Evolutionary conservation across 495 filamentous ascomycete genomes (phyloP).

Genomic region (Rostrohypoxylon terebratum): DNA sequence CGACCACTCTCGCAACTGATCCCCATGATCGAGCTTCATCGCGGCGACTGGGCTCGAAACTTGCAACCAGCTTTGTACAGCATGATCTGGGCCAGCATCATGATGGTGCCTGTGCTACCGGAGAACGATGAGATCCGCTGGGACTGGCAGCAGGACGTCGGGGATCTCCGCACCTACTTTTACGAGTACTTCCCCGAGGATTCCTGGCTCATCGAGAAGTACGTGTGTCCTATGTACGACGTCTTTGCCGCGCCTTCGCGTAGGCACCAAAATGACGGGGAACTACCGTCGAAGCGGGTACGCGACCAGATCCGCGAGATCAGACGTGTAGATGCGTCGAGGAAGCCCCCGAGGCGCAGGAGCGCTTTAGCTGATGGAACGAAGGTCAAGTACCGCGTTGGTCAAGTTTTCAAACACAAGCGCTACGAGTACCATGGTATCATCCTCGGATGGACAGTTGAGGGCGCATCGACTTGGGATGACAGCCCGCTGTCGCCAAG

Average conservation of each 20-base stretch:
- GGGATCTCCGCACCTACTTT: conserved; percentile 72
- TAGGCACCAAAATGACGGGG: conserved; percentile 41
- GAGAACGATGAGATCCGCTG: conserved; percentile 51
- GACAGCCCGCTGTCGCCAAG: conserved; percentile 28
- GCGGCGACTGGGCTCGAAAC: conserved; percentile 59
- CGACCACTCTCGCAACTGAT: conserved; percentile 48
- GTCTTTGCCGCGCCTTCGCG: conserved; percentile 44
- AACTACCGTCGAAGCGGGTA: conserved; percentile 50
- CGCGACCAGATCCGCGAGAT: conserved; percentile 50
- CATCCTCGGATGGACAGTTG: conserved; percentile 86
- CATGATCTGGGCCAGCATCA: conserved; percentile 78
- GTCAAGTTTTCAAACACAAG: conserved; percentile 85
- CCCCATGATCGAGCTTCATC: conserved; percentile 53
- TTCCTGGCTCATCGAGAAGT: conserved; percentile 71
- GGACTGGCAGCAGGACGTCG: conserved; percentile 62
- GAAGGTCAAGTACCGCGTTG: conserved; percentile 70
- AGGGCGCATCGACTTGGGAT: conserved; percentile 49
- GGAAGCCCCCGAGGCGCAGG: conserved; percentile 41
- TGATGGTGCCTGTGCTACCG: conserved; percentile 64
- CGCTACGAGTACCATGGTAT: conserved; percentile 83
- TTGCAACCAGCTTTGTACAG: conserved; percentile 78
- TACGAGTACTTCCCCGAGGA: conserved; percentile 78
- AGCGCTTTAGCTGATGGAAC: conserved; percentile 46
- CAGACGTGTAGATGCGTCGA: conserved; percentile 38
- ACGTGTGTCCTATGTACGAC: conserved; percentile 70